These are phyloP conservation scores for Clitoria ternatea DNA, from an alignment of 306 rosid genomes.

Conservation along the genomic window DNA sequence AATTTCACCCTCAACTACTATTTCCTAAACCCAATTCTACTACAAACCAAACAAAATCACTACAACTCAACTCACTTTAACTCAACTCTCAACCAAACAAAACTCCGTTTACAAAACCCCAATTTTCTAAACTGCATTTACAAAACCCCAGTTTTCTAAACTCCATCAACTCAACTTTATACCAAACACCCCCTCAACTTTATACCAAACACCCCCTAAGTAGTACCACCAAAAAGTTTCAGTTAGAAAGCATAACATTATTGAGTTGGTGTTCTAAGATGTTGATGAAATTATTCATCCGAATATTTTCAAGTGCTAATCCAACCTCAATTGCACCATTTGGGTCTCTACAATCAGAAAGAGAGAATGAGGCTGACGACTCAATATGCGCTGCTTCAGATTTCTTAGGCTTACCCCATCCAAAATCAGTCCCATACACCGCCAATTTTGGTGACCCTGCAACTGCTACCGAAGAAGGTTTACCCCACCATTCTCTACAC, in stretches of 20 bases:
- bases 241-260: neutral
- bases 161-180: too few species aligned
- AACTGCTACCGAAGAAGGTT: neutral
- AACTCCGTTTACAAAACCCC: too few species aligned
- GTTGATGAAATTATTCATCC: conserved; percentile 22
- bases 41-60: too few species aligned
- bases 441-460: conserved; percentile 44
- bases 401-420: conserved; percentile 51
- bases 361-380: conserved; percentile 16
- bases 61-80: too few species aligned
- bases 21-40: too few species aligned
- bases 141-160: too few species aligned
- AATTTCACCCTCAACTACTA: too few species aligned
- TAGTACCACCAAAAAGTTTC: too few species aligned
- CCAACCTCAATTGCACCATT: conserved; percentile 38
- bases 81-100: too few species aligned
- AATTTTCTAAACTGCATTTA: too few species aligned
- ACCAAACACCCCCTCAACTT: too few species aligned
- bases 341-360: conserved; percentile 25
- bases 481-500: neutral
- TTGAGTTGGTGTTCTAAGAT: conserved; percentile 4
- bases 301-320: conserved; percentile 11
- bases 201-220: too few species aligned
- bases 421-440: conserved; percentile 45
- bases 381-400: conserved; percentile 33